Base-by-base conservation (phyloP, 2,329 filamentous ascomycete genomes). In the Coleophoma crateriformis region DNA sequence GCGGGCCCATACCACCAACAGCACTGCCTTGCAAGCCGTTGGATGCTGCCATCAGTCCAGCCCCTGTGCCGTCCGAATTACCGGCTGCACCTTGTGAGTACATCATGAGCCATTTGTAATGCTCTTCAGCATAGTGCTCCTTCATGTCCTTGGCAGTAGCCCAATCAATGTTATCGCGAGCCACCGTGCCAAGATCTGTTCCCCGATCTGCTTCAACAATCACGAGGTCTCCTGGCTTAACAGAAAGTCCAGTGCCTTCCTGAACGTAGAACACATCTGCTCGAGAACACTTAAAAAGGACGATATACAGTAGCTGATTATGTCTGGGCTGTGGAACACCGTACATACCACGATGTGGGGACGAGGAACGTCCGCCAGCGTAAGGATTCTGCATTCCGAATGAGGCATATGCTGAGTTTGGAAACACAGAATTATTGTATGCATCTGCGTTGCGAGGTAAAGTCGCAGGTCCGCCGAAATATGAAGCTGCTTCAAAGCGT, bases 71-170 rank as follows among this genome's bases (percentile, higher is more conserved):
- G 54, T 85, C 82, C 49, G 83, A 76, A 19, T 76, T 78, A 19
- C 76, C 78, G 34, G 78, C 79, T 7, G 81, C 88, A 64, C 83
- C 88, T 66, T 90, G 85, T 1, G 90, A 96, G 68, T 96, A 99
- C 88, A 97, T 94, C 87, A 97, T 96, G 47, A 99, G 78, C 89
- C 92, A 97, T 63, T 90, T 91, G 71, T 96, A 96, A 67, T 99
- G 94, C 65, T 97, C 90, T 65, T 96, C 90, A 2, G 88, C 88
- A 58, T 92, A 95, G 59, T 94, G 85, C 60, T 95, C 89, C 67
- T 96, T 96, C 57, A 90, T 73, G 44, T 94, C 87, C 62, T 94
- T 91, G 8, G 94, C 94, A 46, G 86, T 82, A 57, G 90, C 85
- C 78, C 90, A 90, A 54, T 90, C 88, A 37, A 97, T 84, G 60